Conservation (phyloP, 2,329 filamentous ascomycete genomes). For the Ceratocystis ficicola region DNA sequence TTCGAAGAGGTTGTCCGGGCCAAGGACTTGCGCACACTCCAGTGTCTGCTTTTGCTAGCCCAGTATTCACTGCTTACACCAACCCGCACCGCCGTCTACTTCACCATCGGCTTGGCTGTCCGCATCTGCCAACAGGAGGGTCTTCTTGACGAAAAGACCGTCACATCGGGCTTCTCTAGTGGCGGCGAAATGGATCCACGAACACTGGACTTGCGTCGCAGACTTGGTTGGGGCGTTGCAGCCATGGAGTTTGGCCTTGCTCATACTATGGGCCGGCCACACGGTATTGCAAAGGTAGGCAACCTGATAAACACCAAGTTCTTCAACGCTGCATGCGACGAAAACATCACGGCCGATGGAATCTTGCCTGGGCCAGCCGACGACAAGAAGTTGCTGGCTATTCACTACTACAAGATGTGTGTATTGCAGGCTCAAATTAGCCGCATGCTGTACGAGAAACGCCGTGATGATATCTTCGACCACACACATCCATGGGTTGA, state of each 20-base stretch:
- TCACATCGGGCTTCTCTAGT: slow-evolving; percentile 50
- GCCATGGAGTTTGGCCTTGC: slow-evolving; percentile 83
- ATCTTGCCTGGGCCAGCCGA: slow-evolving; percentile 60
- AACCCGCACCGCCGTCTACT: slow-evolving; percentile 84
- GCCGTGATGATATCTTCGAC: slow-evolving; percentile 60
- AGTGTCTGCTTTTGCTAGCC: slow-evolving; percentile 76
- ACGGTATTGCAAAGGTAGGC: slow-evolving; percentile 66
- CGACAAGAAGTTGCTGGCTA: slow-evolving; percentile 74
- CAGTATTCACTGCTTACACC: slow-evolving; percentile 89
- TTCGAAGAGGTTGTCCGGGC: slow-evolving; percentile 71
- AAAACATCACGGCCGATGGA: slow-evolving; percentile 65
- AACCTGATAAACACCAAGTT: slow-evolving; percentile 79
- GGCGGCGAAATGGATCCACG: slow-evolving; percentile 50
- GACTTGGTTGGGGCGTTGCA: slow-evolving; percentile 76
- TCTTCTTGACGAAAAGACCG: slow-evolving; percentile 77
- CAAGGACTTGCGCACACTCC: slow-evolving; percentile 83
- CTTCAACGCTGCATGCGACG: slow-evolving; percentile 70
- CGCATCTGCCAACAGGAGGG: slow-evolving; percentile 82
- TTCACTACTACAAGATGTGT: slow-evolving; percentile 90
- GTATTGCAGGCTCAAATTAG: slow-evolving; percentile 79
- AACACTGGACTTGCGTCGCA: slow-evolving; percentile 77
- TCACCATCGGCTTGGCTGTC: slow-evolving; percentile 77
- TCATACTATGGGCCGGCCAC: slow-evolving; percentile 77
- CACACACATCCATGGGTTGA: slow-evolving; percentile 81
- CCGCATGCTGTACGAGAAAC: slow-evolving; percentile 73